Base-by-base conservation (phyloP, 768 basidiomycete genomes). In the Phlebiopsis gigantea region DNA sequence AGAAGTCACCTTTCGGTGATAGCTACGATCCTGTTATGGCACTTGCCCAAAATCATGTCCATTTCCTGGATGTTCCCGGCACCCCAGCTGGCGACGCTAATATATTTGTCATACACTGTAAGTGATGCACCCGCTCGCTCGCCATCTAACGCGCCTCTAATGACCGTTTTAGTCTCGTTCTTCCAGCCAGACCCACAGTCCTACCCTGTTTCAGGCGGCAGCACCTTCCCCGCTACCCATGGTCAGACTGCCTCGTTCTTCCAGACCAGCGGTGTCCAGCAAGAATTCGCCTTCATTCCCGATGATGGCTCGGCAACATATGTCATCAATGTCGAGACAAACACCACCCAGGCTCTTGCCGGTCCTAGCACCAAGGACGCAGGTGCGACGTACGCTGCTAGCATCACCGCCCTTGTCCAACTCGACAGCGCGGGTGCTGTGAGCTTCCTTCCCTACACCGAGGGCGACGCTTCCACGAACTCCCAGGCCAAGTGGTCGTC, bases 71-170 rank as follows among this genome's bases (percentile, higher is more conserved):
- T 58, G 83, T 89, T 1, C 87, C 90, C 8, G 77, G 75, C 22
- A 75, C 79, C 6, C 56, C 80, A n/a, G 79, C 87, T 19, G 92
- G 92, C 10, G 81, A 78, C 41, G 86, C 84, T 2, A 74, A 84
- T 53, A 87, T 94, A 56, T 95, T 90, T 61, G 90, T 94, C 25
- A 89, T 95, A 58, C 93, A 95, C 69, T 95, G 90, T 88, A 64
- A 62, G 87, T 75, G 17, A n/a, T 7, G 29, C 17, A 10, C 41
- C 10, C 21, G 45, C 28, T 47, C 19, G 14, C 9, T 28, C 15
- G n/a, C 14, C 7, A 10, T 15, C 19, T 24, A 6, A 22, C 15
- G 10, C n/a, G 2, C 22, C 28, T 17, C 53, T 21, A 21, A 22
- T 56, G 26, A 39, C 24, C 39, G 14, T 34, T 42, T 53, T 31